Evolutionary conservation across 1,139 yeast genomes (phyloP), one percentile per base, ranked within the genome.

Genomic region (Taphrina deformans): DNA sequence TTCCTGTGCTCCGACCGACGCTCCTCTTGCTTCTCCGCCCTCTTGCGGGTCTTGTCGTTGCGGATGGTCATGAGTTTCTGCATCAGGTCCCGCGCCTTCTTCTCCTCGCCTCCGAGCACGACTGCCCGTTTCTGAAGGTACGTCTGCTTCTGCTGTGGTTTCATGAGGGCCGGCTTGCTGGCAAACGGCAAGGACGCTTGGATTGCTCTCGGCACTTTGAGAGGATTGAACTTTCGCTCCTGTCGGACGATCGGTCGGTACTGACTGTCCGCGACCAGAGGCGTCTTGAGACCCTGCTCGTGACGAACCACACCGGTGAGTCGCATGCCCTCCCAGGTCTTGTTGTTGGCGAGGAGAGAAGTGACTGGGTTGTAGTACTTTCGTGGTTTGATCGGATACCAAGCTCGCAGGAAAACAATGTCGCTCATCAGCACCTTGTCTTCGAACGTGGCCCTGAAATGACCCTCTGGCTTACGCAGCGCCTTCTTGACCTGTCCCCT

Each of bases 401-500:
- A 95, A 1, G 98, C 93, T 75, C 96, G 87, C 74, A 95, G 79
- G 72, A 93, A 87, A 14, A 95, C 83, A 62, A 89, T 88, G 67
- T 70, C 73, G 24, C 72, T 70, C 87, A 93, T 83, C 68, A 92
- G 81, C 45, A 93, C 84, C 78, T 92, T 93, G 75, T 95, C 99
- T 76, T 95, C 99, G 76, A 95, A 95, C 0, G 98, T 87, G n/a
- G 99, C 99, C 75, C 99, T 84, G 80, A 83, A 95, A 75, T 89
- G 87, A n/a, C 99, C 99, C 67, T 92, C 98, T 0, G 98, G 97
- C 71, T 88, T 88, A 6, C 96, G 84, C 69, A 95, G 80, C 0
- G 98, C 99, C 70, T 97, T 83, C 75, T 95, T 95, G 71, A 95
- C 92, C 76, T 95, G 99, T 75, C 99, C 99, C 72, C 99, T 81